These are phyloP conservation scores for Nakaseomyces uthaithaninus DNA, from an alignment of 1,139 yeast species.

Conservation along the genomic window DNA sequence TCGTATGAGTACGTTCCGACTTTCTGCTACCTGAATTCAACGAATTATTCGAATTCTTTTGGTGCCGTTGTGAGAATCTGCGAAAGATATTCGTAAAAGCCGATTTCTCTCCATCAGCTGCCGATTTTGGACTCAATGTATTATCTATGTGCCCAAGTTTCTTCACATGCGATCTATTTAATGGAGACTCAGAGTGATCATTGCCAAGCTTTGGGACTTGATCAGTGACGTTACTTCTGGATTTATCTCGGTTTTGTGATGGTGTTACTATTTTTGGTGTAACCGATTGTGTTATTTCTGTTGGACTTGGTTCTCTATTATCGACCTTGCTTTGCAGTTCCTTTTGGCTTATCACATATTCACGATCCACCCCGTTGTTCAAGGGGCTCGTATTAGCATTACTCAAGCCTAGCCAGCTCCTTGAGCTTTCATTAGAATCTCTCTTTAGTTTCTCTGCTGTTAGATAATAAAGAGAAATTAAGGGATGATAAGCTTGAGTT, in stretches of 20 bases:
- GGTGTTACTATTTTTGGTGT: not conserved
- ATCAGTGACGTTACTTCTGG: not conserved
- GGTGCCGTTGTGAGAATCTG: constrained; percentile 25
- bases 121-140: constrained; percentile 9
- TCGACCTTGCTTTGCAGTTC: not conserved
- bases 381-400: not conserved
- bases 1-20: constrained; percentile 27
- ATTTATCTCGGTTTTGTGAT: not conserved
- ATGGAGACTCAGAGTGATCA: not conserved
- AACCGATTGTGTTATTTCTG: not conserved
- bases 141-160: not conserved
- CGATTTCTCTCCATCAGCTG: constrained; percentile 17
- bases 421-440: constrained; percentile 12
- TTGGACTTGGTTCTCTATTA: constrained; percentile 1
- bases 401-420: constrained; percentile 9
- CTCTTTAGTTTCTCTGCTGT: constrained; percentile 60
- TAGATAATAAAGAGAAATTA: constrained; percentile 73
- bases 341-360: constrained; percentile 3
- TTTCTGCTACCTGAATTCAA: constrained; percentile 3
- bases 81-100: constrained; percentile 26
- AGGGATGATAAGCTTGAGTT: constrained; percentile 83
- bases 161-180: not conserved
- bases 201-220: not conserved
- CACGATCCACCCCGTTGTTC: constrained; percentile 3
- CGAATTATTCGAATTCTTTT: constrained; percentile 9